phyloP scores from a whole-genome alignment of 1,284 basidiomycete species.

The Leccinum ponderosum region DNA sequence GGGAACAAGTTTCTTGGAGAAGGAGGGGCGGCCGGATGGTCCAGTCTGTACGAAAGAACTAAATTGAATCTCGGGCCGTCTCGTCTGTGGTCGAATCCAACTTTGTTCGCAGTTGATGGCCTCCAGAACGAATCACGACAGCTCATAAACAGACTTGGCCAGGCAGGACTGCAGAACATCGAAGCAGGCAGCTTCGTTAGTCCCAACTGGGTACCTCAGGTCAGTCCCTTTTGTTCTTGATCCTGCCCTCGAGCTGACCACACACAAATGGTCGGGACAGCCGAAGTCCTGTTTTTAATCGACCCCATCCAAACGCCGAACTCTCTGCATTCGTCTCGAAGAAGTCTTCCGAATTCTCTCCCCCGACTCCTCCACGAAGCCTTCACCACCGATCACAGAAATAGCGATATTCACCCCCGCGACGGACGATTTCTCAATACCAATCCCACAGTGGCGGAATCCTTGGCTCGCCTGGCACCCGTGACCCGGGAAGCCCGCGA shows the following conservation, averaged over 20 bases:
- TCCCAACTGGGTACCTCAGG: conserved; percentile 93
- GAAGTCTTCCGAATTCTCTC: conserved; percentile 45
- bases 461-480: conserved; percentile 62
- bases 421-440: conserved; percentile 91
- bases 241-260: neutral
- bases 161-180: conserved; percentile 64
- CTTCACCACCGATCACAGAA: conserved; percentile 30
- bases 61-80: no score
- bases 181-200: conserved; percentile 94
- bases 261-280: conserved; percentile 83
- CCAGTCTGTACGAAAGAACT: no score
- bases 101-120: conserved; percentile 29
- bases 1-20: no score
- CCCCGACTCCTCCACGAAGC: conserved; percentile 17
- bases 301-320: conserved; percentile 53
- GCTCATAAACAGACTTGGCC: no score
- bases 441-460: conserved; percentile 75
- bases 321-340: conserved; percentile 83
- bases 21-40: no score
- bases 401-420: conserved; percentile 37
- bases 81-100: conserved; percentile 5
- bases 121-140: no score
- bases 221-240: conserved; percentile 36
- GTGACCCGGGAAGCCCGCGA: conserved; percentile 47
- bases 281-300: conserved; percentile 68